Evolutionary conservation across 225 moss, liverwort and hornwort genomes (phyloP).

Genomic region (Straminergon stramineum): DNA sequence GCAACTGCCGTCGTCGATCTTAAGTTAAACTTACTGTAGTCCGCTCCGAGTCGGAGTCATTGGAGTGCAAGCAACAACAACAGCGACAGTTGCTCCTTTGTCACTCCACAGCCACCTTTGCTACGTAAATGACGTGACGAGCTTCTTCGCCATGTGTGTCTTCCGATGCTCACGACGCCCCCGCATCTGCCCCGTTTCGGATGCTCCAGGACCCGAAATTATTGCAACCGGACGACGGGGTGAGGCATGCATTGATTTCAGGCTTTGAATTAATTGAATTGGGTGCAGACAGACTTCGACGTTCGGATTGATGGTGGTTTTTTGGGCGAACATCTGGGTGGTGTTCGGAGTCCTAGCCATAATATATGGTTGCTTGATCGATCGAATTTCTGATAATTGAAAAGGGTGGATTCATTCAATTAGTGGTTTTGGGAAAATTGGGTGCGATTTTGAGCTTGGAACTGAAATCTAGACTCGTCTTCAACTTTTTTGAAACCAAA

Average conservation of each 20-base stretch:
- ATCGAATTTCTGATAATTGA: neutral
- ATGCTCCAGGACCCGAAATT: neutral
- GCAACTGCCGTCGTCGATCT: neutral
- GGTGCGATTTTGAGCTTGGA: no score
- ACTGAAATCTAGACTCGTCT: neutral
- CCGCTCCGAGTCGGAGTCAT: neutral
- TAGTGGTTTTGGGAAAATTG: no score
- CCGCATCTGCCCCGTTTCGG: neutral
- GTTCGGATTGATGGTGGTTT: neutral
- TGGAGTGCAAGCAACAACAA: slow-evolving; percentile 3
- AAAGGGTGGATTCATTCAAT: neutral
- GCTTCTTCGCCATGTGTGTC: neutral
- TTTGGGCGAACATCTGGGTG: no score
- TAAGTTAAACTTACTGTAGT: neutral
- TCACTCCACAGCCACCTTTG: neutral
- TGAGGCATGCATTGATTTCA: neutral
- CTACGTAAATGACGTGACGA: neutral
- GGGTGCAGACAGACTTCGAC: neutral
- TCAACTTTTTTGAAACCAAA: no score
- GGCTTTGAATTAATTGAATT: neutral
- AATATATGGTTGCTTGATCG: neutral
- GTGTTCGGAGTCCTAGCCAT: no score
- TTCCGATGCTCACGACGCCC: neutral
- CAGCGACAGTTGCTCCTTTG: neutral
- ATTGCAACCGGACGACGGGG: neutral